These are phyloP conservation scores for Colletotrichum tanaceti DNA, from an alignment of 2,329 filamentous ascomycete species.

Conservation along the genomic window DNA sequence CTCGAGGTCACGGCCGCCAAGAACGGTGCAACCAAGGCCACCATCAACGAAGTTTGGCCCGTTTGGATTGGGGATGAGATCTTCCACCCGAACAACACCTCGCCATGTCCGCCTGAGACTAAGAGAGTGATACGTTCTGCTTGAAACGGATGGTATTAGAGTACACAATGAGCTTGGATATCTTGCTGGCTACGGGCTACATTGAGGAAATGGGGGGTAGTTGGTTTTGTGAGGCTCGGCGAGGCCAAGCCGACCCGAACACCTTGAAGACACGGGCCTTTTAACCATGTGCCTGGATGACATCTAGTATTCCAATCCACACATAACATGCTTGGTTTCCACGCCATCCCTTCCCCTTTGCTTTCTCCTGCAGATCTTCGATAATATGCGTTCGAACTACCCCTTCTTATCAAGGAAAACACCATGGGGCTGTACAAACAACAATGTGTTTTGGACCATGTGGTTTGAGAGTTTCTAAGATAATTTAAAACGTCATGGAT, in stretches of 20 bases:
- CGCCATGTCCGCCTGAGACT: conserved; percentile 6
- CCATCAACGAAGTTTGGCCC: conserved; percentile 20
- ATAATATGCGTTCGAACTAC: no score
- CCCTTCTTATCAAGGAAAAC: background rate
- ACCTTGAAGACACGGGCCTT: no score
- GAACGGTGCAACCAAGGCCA: background rate
- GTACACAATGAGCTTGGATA: no score
- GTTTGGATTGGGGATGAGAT: conserved; percentile 5
- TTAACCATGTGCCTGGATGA: background rate
- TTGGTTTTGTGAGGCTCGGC: background rate
- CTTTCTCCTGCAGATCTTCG: background rate
- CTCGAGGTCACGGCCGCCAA: background rate
- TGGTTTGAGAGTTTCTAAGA: background rate
- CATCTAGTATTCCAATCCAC: background rate
- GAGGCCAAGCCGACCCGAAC: background rate
- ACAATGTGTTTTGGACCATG: background rate
- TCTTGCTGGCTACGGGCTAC: background rate
- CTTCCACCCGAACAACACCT: conserved; percentile 22
- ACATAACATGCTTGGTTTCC: background rate
- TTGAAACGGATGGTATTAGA: background rate
- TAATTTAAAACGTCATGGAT: background rate
- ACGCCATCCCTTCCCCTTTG: background rate
- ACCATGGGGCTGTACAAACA: background rate
- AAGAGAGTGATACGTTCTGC: background rate
- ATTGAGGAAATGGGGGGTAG: no score